Evolutionary conservation across 75 land plant species (phyloP), one percentile per base, ranked within the genome.

Genomic region (Isoetes taiwanensis): DNA sequence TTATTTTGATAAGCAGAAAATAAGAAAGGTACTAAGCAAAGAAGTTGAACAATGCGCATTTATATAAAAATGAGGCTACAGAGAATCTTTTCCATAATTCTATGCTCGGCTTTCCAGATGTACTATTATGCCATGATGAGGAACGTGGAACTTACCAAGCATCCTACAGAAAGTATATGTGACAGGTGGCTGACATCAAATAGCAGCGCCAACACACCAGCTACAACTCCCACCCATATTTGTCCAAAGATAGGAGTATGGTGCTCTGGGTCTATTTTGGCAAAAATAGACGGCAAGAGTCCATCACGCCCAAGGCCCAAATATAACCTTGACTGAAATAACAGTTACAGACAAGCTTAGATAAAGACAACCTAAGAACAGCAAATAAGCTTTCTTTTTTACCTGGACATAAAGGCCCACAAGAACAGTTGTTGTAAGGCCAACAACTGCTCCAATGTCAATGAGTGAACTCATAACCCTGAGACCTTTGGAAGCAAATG

Each of bases 331-430:
- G 98, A 81, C 98, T 93, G 95, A 37, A 27, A 35, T 56, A 31
- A 21, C 19, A 31, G 0, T n/a, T 38, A 59, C 57, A 34, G 27
- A 6, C 12, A 41, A 33, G 30, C 5, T 17, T 10, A 24, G 25
- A 54, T 23, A 5, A 14, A 24, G 24, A 16, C 21, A 48, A 48
- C n/a, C 8, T 54, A 26, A 54, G 57, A 48, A 19, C 9, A 17
- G 9, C 41, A 37, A 19, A 32, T 9, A 30, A 48, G 12, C 25
- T n/a, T n/a, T n/a, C n/a, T n/a, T n/a, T n/a, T 6, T 63, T 58
- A 93, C 96, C 98, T 93, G 98, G 65, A 87, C 96, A 78, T 93
- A 93, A 23, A 93, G 73, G 27, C 96, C 95, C 64, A 93, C 90
- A 10, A 88, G 75, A 48, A 93, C 78, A 14, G 96, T 93, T 38